Base-by-base conservation (phyloP, 2,329 filamentous ascomycete species). In the Hypoxylon sp. region DNA sequence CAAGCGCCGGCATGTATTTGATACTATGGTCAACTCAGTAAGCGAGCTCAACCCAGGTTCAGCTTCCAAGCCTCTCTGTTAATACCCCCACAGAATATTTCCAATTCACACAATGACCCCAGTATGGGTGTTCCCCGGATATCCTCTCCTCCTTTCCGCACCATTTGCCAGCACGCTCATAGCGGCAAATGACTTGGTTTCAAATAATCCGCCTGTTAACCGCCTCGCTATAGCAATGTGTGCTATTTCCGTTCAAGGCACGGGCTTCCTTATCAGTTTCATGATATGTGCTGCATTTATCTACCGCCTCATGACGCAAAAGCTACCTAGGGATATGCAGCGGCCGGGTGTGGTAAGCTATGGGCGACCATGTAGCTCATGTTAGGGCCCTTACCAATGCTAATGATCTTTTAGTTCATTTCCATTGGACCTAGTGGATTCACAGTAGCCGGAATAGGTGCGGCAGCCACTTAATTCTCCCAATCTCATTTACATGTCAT, bases 211-310 rank as follows among this genome's bases (percentile, higher is more conserved):
- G 5, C 53, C 57, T 1, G 79, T 84, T 4, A 82, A 86, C 63
- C 76, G 79, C 3, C 74, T 83, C 0, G 81, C 84, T 1, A 81
- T 88, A 45, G 81, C 85, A 0, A 75, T 86, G 13, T 81, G 82
- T 10, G 84, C 85, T 6, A 73, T 87, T 21, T 81, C 84, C 0
- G 80, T 84, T 0, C 86, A 88, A 72, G 86, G 85, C 5, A 86
- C 84, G 1, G 86, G 85, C 0, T 88, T 86, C 67, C 78, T 88
- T 2, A 86, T 88, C 49, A 84, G 83, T 51, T 85, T 95, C 64
- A 94, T 94, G 90, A 92, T 97, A 25, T 94, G 93, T 68, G 88
- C 91, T 0, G 91, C 93, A 53, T 96, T 94, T 76, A 87, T 97
- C 53, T 96, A 96, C 77, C 88, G 93, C 30, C 85, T 97, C 28